Base-by-base conservation (phyloP, 2,329 filamentous ascomycete species). In the Onygena corvina region DNA sequence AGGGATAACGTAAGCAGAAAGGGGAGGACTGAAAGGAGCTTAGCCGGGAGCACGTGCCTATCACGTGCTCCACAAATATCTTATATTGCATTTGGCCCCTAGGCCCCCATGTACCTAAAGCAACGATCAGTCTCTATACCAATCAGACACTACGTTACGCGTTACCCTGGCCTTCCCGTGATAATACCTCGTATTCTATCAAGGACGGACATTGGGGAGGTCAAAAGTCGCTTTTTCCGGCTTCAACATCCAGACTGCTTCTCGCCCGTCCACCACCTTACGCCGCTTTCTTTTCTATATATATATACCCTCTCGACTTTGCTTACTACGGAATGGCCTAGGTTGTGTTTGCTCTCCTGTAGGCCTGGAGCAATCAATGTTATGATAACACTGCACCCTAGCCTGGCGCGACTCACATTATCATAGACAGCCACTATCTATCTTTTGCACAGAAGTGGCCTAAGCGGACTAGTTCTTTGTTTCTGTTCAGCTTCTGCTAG, bases 351-450 rank as follows among this genome's bases (percentile, higher is more conserved):
- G 38, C 38, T 42, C 20, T 29, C 38, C 27, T 4, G n/a, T 27
- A 42, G 38, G 8, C 38, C 16, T 14, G 14, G 27, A 23, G 38
- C n/a, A n/a, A 42, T 23, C n/a, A 11, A 42, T 18, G 18, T 42
- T 11, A 14, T 42, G 21, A 20, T 23, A 25, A 20, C 35, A 42
- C 38, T 27, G 38, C n/a, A 12, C 21, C 16, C 25, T 42, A 23
- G 38, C 38, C 23, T 42, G 16, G 38, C 38, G 25, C 38, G 38
- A 23, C 38, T 21, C 38, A 42, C 38, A 42, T 20, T 40, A 42
- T 42, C n/a, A 42, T 27, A 42, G 16, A 12, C 12, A 27, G n/a
- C 38, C 21, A 42, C 23, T 14, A n/a, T 25, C 23, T 42, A 23
- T 42, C 38, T 11, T 42, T 42, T n/a, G 27, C 38, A 3, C 27